A percentile compares a stretch with the other conserved stretches of the same genome.
phyloP scores from a whole-genome alignment of 2,329 filamentous ascomycete genomes.

The Cordyceps militaris region DNA sequence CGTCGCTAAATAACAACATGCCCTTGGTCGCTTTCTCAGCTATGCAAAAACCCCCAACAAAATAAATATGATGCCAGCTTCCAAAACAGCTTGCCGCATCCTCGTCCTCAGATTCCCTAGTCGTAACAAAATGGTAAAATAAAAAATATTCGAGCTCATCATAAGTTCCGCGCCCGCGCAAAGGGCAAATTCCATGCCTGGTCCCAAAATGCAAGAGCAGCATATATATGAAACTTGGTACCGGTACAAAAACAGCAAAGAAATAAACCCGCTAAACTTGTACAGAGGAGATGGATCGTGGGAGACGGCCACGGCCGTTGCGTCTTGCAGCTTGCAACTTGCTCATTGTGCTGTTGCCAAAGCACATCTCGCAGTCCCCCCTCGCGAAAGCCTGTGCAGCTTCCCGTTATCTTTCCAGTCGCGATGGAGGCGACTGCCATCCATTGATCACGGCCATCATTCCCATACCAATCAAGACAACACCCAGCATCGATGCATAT shows the following conservation, averaged over 20 bases:
- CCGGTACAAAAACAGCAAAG: constrained; percentile 7
- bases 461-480: constrained; percentile 73
- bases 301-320: constrained; percentile 9
- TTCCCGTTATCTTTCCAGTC: constrained; percentile 25
- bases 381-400: not conserved
- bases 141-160: constrained; percentile 11
- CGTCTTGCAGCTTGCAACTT: not conserved
- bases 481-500: constrained; percentile 75
- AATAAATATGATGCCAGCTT: constrained; percentile 7
- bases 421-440: constrained; percentile 50
- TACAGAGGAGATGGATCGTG: constrained; percentile 9
- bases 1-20: constrained; percentile 12
- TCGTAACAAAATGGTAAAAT: constrained; percentile 8
- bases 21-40: constrained; percentile 8
- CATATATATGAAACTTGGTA: constrained; percentile 8
- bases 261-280: constrained; percentile 10
- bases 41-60: constrained; percentile 12
- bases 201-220: constrained; percentile 7
- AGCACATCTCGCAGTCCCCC: not conserved
- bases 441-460: constrained; percentile 83
- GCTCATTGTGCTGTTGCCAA: constrained; percentile 7
- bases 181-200: constrained; percentile 5
- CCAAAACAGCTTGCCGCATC: not conserved
- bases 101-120: not conserved
- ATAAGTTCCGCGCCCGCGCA: constrained; percentile 7